Evolutionary conservation across 306 rosid species (phyloP).

Genomic region (Phaseolus lunatus): DNA sequence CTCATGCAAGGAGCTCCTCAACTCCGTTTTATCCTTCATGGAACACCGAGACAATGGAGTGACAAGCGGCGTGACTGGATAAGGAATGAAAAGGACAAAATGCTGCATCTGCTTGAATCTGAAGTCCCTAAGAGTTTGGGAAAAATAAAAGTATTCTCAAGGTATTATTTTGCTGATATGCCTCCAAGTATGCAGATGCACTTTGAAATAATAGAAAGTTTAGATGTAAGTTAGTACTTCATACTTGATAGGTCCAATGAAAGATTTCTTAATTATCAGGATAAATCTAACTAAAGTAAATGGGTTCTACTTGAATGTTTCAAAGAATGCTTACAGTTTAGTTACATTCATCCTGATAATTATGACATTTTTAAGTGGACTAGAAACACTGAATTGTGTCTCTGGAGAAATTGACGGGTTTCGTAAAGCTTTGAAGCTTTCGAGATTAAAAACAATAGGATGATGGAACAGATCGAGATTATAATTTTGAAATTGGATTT

Average conservation of each 20-base stretch:
- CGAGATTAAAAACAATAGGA: not conserved
- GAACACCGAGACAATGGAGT: conserved; percentile 91
- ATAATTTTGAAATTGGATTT: not conserved
- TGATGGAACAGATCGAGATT: not conserved
- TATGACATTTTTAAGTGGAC: not conserved
- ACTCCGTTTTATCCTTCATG: conserved; percentile 77
- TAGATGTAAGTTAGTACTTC: conserved; percentile 58
- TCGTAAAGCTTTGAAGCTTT: not conserved
- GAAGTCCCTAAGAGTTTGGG: conserved; percentile 59
- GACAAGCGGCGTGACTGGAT: conserved; percentile 76
- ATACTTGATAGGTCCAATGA: no score
- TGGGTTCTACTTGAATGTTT: not conserved
- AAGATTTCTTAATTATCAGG: no score
- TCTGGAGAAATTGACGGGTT: not conserved
- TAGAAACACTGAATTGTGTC: not conserved
- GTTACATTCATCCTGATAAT: not conserved
- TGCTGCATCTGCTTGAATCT: conserved; percentile 64
- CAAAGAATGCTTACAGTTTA: not conserved
- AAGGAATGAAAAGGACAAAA: conserved; percentile 60
- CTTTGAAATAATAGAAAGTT: conserved; percentile 76
- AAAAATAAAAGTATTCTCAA: conserved; percentile 56
- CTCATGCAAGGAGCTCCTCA: conserved; percentile 49
- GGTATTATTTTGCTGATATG: conserved; percentile 68
- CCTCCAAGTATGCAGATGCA: conserved; percentile 81
- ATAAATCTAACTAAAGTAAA: no score